A percentile compares a stretch with the other conserved stretches of the same genome.
These are phyloP conservation scores for Mucor circinelloides DNA, from an alignment of 371 early-diverging fungal genomes.

Conservation along the genomic window DNA sequence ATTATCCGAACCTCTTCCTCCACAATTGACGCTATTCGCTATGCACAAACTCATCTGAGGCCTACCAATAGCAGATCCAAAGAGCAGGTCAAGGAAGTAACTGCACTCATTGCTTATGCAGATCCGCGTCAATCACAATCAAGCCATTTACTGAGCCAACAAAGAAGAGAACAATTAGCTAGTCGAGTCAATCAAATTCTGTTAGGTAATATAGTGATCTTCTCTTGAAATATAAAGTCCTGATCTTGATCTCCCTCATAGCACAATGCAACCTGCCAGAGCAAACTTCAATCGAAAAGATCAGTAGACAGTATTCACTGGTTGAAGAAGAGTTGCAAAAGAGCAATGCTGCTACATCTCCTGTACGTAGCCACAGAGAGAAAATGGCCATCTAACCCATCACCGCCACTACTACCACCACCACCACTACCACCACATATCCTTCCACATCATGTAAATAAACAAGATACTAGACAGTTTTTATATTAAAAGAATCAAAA, in stretches of 20 bases:
- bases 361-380: constrained; percentile 7
- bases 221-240: not conserved
- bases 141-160: constrained; percentile 34
- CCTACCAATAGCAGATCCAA: constrained; percentile 21
- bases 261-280: constrained; percentile 15
- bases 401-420: not conserved
- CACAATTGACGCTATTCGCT: constrained; percentile 36
- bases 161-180: constrained; percentile 38
- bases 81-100: constrained; percentile 37
- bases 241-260: not conserved
- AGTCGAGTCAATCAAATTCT: constrained; percentile 34
- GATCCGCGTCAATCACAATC: constrained; percentile 39
- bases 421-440: not conserved
- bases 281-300: constrained; percentile 22
- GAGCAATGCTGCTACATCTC: not conserved
- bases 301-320: constrained; percentile 7
- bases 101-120: constrained; percentile 43
- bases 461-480: not conserved
- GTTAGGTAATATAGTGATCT: constrained; percentile 14
- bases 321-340: constrained; percentile 13
- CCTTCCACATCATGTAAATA: constrained; percentile 1
- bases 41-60: constrained; percentile 38
- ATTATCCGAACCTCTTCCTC: constrained; percentile 26
- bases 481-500: not conserved
- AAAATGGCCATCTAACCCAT: constrained; percentile 19